Evolutionary conservation across 768 basidiomycete species (phyloP).

Genomic region (Suillus ampliporus): DNA sequence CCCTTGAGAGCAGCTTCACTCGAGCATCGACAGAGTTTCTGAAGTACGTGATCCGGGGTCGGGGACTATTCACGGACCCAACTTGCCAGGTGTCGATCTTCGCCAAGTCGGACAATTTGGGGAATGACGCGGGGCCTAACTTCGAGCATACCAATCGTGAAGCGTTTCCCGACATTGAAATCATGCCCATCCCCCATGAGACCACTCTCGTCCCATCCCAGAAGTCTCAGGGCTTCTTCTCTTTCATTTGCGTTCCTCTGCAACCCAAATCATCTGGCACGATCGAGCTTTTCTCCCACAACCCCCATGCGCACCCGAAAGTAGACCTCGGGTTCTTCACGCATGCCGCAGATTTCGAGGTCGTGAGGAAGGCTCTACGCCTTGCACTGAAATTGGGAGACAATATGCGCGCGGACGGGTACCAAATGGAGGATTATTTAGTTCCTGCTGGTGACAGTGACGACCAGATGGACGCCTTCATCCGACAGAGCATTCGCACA

Average conservation of each 20-base stretch:
- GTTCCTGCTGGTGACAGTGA: slow-evolving; percentile 8
- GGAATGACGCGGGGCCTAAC: slow-evolving; percentile 25
- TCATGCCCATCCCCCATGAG: slow-evolving; percentile 34
- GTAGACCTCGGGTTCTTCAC: slow-evolving; percentile 20
- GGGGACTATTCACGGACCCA: slow-evolving; percentile 39
- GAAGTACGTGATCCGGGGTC: slow-evolving; percentile 39
- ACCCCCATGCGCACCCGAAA: slow-evolving; percentile 22
- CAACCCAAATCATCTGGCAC: slow-evolving; percentile 25
- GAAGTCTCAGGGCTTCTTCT: slow-evolving; percentile 29
- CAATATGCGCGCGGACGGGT: slow-evolving; percentile 30
- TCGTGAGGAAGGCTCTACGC: slow-evolving; percentile 28
- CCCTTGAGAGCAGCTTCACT: slow-evolving; percentile 32
- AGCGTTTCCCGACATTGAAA: slow-evolving; percentile 47
- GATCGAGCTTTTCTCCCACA: slow-evolving; percentile 23
- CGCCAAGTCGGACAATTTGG: slow-evolving; percentile 28
- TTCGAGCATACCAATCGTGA: slow-evolving; percentile 12
- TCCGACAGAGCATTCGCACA: slow-evolving; percentile 21
- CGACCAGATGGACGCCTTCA: slow-evolving; percentile 5
- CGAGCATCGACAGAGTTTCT: slow-evolving; percentile 37
- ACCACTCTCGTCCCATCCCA: slow-evolving; percentile 17
- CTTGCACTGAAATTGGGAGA: slow-evolving; percentile 21
- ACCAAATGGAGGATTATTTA: slow-evolving; percentile 13
- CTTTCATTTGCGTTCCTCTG: slow-evolving; percentile 31
- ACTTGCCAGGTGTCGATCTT: slow-evolving; percentile 40
- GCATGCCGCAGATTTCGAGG: slow-evolving; percentile 1